Percentiles rank a stretch among this genome's conserved stretches.
phyloP scores from a whole-genome alignment of 768 basidiomycete species.

The Boletus rubescentipes region DNA sequence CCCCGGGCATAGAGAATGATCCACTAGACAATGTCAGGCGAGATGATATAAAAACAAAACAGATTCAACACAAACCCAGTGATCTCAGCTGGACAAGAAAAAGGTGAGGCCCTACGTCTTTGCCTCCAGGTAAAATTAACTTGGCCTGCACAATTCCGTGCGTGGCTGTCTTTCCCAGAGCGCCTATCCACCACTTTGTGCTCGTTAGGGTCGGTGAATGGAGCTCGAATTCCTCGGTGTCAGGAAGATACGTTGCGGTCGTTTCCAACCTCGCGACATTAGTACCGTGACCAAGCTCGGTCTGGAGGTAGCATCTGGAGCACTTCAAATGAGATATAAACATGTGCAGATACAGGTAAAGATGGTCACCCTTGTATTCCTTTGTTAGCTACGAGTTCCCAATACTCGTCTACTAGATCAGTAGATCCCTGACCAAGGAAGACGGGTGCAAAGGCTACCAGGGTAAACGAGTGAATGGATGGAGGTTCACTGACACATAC shows the following conservation, averaged over 20 bases:
- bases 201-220: constrained; percentile 74
- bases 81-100: constrained; percentile 73
- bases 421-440: constrained; percentile 60
- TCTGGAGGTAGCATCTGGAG: constrained; percentile 67
- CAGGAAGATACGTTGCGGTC: constrained; percentile 71
- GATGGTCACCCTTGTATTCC: constrained; percentile 53
- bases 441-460: constrained; percentile 62
- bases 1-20: constrained; percentile 59
- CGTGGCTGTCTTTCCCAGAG: constrained; percentile 66
- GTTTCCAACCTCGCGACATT: constrained; percentile 72
- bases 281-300: constrained; percentile 77
- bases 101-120: constrained; percentile 68
- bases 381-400: constrained; percentile 45
- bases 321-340: neutral
- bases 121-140: constrained; percentile 59
- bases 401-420: constrained; percentile 52
- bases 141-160: constrained; percentile 78
- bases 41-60: neutral
- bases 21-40: constrained; percentile 41
- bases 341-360: neutral
- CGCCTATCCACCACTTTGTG: constrained; percentile 84
- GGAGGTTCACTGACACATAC: constrained; percentile 21
- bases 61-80: constrained; percentile 40
- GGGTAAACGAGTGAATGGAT: constrained; percentile 21
- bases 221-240: constrained; percentile 68